A percentile compares a stretch with the other conserved stretches of the same genome.
Conservation (phyloP, 2,329 filamentous ascomycete species). For the Pseudogymnoascus sp. region DNA sequence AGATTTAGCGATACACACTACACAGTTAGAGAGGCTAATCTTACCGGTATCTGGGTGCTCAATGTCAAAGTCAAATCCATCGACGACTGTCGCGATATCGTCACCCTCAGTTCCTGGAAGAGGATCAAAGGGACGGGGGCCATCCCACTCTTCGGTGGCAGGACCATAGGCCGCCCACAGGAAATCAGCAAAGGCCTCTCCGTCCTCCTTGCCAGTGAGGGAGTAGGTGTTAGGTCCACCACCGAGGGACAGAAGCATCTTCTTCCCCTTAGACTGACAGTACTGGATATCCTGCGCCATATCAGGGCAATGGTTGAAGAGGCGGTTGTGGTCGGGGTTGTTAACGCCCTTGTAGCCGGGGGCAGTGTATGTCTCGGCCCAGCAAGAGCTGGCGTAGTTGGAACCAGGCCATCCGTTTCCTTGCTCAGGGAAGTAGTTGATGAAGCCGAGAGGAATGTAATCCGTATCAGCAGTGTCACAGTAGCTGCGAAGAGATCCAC, state of each 20-base stretch:
- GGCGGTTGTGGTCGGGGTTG: conserved; percentile 26
- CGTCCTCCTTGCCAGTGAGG: conserved; percentile 30
- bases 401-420: conserved; percentile 35
- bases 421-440: conserved; percentile 34
- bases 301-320: conserved; percentile 29
- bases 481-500: conserved; percentile 31
- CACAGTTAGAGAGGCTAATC: not conserved
- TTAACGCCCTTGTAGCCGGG: conserved; percentile 29
- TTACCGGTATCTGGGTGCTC: conserved; percentile 17
- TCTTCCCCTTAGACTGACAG: conserved; percentile 34
- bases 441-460: conserved; percentile 36
- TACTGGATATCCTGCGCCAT: conserved; percentile 32
- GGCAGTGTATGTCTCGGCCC: conserved; percentile 25
- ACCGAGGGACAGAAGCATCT: conserved; percentile 35
- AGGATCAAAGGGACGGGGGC: conserved; percentile 23
- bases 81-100: conserved; percentile 21
- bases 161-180: conserved; percentile 37
- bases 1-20: conserved; percentile 11
- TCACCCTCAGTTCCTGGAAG: conserved; percentile 14
- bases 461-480: conserved; percentile 34
- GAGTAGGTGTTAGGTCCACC: conserved; percentile 28
- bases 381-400: conserved; percentile 37
- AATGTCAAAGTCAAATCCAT: conserved; percentile 30
- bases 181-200: conserved; percentile 29
- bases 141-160: conserved; percentile 26